Base-by-base conservation (phyloP, 1,139 yeast species). In the Taphrina pruni region DNA sequence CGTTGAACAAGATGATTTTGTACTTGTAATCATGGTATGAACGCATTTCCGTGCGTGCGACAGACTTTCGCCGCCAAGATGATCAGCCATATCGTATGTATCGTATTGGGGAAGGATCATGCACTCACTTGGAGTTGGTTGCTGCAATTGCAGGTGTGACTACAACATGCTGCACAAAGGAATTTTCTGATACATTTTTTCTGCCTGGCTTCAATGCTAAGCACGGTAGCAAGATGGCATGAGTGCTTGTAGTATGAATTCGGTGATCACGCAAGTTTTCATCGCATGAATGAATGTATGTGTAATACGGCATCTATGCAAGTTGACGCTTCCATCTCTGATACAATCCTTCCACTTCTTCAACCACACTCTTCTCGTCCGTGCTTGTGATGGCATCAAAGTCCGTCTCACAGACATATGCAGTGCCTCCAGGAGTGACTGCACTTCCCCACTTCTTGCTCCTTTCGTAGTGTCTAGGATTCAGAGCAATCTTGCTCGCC, bases 401-500 rank as follows among this genome's bases (percentile, higher is more conserved):
- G 12, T 46, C 36, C 17, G 72, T 65, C 26, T 50, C 45, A 17
- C 58, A 51, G 11, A 66, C 45, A 14, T 41, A 57, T 12, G 50
- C 38, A n/a, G 57, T 26, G n/a, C 72, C 71, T 38, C 55, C 68
- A 35, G 61, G 74, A 74, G 78, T 75, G 81, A 39, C 76, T 81
- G 74, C 81, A 81, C 73, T 54, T 35, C 70, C 71, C 71, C 66
- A 38, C 35, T 69, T 69, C 26, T 56, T 46, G 39, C 56, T 45
- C 12, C 39, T 35, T 17, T 67, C 66, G 32, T 54, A 66, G 3
- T 43, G 58, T 20, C 35, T 58, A 21, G 61, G 67, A 8, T 60
- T 21, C 36, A 82, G 76, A 1, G 89, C 87, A 8, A 84, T 84
- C 78, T 84, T 86, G 2, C 87, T 83, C 1, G 96, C 91, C 0